A percentile compares a stretch with the other conserved stretches of the same genome.
These are phyloP conservation scores for Cryphonectria nitschkei DNA, from an alignment of 2,329 filamentous ascomycete species.

Conservation along the genomic window DNA sequence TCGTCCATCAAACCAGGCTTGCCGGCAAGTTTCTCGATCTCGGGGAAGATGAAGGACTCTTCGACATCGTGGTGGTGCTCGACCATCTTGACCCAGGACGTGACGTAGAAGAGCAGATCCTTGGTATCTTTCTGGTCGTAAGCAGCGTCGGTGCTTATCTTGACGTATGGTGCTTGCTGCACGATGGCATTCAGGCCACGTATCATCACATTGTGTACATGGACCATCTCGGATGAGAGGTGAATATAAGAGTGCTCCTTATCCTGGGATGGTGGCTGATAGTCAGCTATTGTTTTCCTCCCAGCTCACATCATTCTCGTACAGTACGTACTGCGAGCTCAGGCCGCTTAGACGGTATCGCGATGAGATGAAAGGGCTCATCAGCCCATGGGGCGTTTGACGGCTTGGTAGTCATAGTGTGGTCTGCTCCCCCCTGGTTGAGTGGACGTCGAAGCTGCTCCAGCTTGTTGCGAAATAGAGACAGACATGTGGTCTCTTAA, in stretches of 20 bases:
- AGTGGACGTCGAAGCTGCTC: background rate
- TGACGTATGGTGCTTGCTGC: conserved; percentile 37
- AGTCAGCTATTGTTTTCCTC: background rate
- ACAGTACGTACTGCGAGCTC: conserved; percentile 13
- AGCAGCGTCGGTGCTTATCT: conserved; percentile 15
- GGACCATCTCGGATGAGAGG: conserved; percentile 34
- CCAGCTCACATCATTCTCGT: background rate
- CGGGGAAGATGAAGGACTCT: conserved; percentile 41
- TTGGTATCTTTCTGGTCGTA: conserved; percentile 22
- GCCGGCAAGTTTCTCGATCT: conserved; percentile 37
- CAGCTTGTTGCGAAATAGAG: background rate
- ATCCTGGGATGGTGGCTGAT: background rate
- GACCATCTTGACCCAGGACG: conserved; percentile 40
- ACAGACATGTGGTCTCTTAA: background rate
- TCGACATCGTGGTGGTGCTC: conserved; percentile 42
- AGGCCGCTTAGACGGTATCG: conserved; percentile 18
- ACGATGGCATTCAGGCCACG: conserved; percentile 40
- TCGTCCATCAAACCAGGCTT: conserved; percentile 38
- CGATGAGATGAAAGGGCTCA: conserved; percentile 15
- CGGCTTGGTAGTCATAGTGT: conserved; percentile 19
- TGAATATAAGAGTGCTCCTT: conserved; percentile 22
- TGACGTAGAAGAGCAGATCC: conserved; percentile 36
- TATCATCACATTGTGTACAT: conserved; percentile 38
- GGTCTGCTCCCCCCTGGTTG: background rate
- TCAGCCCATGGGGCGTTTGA: conserved; percentile 17